Evolutionary conservation across 2,329 filamentous ascomycete genomes (phyloP).

Genomic region (Fusarium liriodendri): DNA sequence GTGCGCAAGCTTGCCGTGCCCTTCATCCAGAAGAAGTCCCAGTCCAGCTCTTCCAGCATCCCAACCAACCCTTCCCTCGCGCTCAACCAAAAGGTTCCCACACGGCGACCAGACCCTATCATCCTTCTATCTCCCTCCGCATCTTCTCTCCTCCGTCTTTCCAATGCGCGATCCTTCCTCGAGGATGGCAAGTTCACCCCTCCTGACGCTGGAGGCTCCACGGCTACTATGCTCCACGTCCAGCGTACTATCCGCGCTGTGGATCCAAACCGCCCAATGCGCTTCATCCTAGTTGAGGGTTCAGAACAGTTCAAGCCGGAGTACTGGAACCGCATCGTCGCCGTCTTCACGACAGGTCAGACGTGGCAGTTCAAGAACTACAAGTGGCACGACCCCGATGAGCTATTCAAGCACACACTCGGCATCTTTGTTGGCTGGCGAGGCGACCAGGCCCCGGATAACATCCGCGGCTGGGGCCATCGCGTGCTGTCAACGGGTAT

Average conservation of each 20-base stretch:
- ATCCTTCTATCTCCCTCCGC: constrained; percentile 97
- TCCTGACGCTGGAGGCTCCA: constrained; percentile 74
- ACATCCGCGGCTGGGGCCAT: constrained; percentile 86
- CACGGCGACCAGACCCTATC: constrained; percentile 79
- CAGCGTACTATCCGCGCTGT: constrained; percentile 79
- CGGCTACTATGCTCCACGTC: constrained; percentile 86
- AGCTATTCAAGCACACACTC: constrained; percentile 88
- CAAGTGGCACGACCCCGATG: constrained; percentile 90
- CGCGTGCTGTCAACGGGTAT: constrained; percentile 82
- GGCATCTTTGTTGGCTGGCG: constrained; percentile 94
- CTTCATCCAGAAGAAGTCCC: constrained; percentile 75
- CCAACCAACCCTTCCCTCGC: constrained; percentile 60
- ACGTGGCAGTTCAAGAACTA: constrained; percentile 99
- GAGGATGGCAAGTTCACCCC: constrained; percentile 85
- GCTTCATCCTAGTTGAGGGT: constrained; percentile 95
- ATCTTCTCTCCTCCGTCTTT: constrained; percentile 92
- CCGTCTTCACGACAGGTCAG: constrained; percentile 97
- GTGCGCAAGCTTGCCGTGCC: constrained; percentile 86
- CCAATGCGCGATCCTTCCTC: constrained; percentile 95
- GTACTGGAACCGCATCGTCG: constrained; percentile 95
- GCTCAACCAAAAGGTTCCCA: constrained; percentile 64
- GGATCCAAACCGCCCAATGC: constrained; percentile 77
- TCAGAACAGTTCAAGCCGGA: constrained; percentile 97
- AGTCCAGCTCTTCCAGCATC: constrained; percentile 52
- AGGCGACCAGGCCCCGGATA: constrained; percentile 81